Evolutionary conservation across 345 rosid genomes (phyloP), one percentile per base, ranked within the genome.

Genomic region (Gossypium raimondii): DNA sequence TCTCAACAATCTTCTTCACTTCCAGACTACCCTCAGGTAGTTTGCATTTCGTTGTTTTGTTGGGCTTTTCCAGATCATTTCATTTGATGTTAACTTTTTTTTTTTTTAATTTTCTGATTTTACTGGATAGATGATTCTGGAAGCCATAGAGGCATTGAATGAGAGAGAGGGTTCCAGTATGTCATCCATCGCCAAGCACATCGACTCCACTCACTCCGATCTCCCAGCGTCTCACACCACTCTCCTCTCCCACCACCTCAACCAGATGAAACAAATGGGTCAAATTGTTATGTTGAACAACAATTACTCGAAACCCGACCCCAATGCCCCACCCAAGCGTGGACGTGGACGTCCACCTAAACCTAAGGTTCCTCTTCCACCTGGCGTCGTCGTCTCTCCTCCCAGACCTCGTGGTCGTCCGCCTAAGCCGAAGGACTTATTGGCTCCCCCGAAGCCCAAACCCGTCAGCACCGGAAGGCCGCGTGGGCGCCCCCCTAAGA

Each of bases 331-430:
- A 0, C 89, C 95, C 3, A 92, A 86, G 85, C 84, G 98, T 43
- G 97, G 97, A 50, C 97, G 98, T 8, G 98, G 98, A 50, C 95
- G 98, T 25, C 98, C 98, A 4, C 93, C 97, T 0, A 94, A 94
- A 78, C 82, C 97, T 0, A 90, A 86, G 75, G 75, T n/a, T 0
- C 78, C 87, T 0, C 2, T 77, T 1, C 88, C 85, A 3, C 77
- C 83, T 0, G 84, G 85, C 0, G 24, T 73, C 5, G 87, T 73
- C 0, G 34, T 79, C 13, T 22, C 85, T 0, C 76, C 96, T 0
- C 88, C 94, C 0, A 86, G 93, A 52, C 92, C 97, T 2, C 88
- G 98, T 0, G 97, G 97, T 43, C 90, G 97, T 66, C 97, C 97
- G 11, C 97, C 97, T 0, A 91, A 90, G 56, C 7, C 87, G 0